Conservation (phyloP, 371 early-diverging fungal species). For the Polyrhizophydium stewartii region DNA sequence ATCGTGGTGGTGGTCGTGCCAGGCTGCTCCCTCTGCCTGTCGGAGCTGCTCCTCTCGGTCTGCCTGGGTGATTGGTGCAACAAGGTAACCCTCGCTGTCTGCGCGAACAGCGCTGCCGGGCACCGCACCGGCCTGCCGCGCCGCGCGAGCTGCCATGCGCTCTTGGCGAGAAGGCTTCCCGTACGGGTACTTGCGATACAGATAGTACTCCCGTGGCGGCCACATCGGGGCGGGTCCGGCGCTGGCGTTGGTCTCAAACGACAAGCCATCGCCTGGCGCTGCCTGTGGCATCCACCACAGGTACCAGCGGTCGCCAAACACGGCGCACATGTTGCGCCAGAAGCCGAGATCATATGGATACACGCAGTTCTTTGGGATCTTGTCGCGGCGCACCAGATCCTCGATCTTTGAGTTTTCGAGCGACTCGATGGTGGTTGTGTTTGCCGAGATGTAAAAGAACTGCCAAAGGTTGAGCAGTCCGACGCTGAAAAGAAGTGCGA, state of each 20-base stretch:
- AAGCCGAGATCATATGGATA: slow-evolving; percentile 94
- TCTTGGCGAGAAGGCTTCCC: slow-evolving; percentile 8
- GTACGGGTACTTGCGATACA: slow-evolving; percentile 39
- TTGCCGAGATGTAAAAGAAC: slow-evolving; percentile 69
- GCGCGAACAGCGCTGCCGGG: slow-evolving; percentile 29
- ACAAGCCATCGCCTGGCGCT: slow-evolving; percentile 66
- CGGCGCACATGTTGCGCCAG: slow-evolving; percentile 24
- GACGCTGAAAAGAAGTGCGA: slow-evolving; percentile 69
- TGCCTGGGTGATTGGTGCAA: slow-evolving; percentile 23
- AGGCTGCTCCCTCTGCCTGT: not conserved
- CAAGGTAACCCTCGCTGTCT: slow-evolving; percentile 46
- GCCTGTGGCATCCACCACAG: slow-evolving; percentile 65
- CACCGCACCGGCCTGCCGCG: not conserved
- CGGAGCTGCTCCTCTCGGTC: slow-evolving; percentile 33
- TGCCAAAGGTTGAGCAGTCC: slow-evolving; percentile 81
- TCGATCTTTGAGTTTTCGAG: slow-evolving; percentile 78
- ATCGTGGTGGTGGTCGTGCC: not conserved
- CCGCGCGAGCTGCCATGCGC: slow-evolving; percentile 5
- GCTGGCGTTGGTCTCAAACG: slow-evolving; percentile 55
- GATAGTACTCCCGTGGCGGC: slow-evolving; percentile 55
- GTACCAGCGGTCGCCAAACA: slow-evolving; percentile 30
- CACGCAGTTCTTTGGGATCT: slow-evolving; percentile 43
- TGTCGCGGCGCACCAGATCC: slow-evolving; percentile 61
- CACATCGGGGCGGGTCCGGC: slow-evolving; percentile 36
- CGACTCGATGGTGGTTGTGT: slow-evolving; percentile 94